Evolutionary conservation across 2,329 filamentous ascomycete genomes (phyloP).

Genomic region (Fusarium oligoseptatum): DNA sequence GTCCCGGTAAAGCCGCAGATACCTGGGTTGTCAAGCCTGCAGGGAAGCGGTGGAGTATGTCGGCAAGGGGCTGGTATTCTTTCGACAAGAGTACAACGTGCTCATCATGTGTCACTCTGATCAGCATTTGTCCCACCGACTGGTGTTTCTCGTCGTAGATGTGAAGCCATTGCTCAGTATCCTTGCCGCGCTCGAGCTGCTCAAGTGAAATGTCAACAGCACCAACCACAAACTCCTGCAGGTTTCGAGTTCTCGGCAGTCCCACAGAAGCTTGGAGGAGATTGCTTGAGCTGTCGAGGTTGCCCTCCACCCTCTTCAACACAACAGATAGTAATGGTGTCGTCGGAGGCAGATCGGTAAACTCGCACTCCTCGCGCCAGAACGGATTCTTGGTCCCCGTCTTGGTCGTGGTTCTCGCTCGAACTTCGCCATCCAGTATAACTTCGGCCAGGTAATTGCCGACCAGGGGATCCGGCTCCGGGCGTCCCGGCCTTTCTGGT

Average conservation of each 20-base stretch:
- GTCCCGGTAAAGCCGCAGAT: constrained; percentile 80
- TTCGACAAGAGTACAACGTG: constrained; percentile 87
- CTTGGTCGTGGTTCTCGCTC: constrained; percentile 81
- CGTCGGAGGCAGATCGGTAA: constrained; percentile 77
- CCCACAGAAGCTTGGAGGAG: constrained; percentile 46
- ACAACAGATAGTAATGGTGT: constrained; percentile 78
- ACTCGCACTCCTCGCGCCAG: constrained; percentile 86
- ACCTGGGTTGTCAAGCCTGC: constrained; percentile 89
- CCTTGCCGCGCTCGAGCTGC: constrained; percentile 80
- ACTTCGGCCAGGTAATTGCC: constrained; percentile 86
- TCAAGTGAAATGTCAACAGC: constrained; percentile 87
- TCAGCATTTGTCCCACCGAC: constrained; percentile 83
- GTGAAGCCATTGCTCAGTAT: constrained; percentile 90
- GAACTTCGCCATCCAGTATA: constrained; percentile 82
- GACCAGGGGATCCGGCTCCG: constrained; percentile 59
- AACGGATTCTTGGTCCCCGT: constrained; percentile 80
- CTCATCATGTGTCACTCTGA: constrained; percentile 88
- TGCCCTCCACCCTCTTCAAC: constrained; percentile 74
- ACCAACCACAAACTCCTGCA: constrained; percentile 71
- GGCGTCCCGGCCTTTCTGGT: constrained; percentile 36
- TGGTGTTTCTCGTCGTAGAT: constrained; percentile 83
- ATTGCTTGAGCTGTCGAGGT: constrained; percentile 58
- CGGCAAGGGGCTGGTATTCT: constrained; percentile 86
- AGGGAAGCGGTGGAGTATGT: constrained; percentile 86
- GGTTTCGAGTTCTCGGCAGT: constrained; percentile 54